Conservation (phyloP, 2,329 filamentous ascomycete genomes). For the Huntiella moniliformis region DNA sequence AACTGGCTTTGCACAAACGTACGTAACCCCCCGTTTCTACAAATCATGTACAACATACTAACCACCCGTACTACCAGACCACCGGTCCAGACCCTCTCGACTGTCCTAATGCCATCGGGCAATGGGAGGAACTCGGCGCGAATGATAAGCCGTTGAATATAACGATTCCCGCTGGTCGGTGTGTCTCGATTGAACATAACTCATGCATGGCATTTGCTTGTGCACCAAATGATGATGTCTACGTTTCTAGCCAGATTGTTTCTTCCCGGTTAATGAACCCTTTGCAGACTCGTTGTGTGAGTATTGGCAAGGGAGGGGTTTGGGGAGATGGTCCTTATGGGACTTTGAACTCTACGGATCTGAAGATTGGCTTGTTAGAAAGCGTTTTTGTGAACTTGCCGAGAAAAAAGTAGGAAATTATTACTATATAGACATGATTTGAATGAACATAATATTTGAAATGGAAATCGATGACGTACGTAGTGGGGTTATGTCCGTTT, state of each 20-base stretch:
- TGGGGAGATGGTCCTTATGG: conserved; percentile 3
- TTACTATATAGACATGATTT: not conserved
- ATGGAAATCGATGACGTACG: too few relatives aligned
- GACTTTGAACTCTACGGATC: not conserved
- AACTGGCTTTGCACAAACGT: conserved; percentile 11
- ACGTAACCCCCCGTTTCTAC: not conserved
- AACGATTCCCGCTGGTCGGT: conserved; percentile 5
- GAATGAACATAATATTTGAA: too few relatives aligned
- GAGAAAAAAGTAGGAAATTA: not conserved
- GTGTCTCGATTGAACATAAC: conserved; percentile 6
- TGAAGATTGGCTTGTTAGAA: conserved; percentile 8
- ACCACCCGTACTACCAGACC: not conserved
- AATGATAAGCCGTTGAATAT: not conserved
- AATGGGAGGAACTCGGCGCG: conserved; percentile 4
- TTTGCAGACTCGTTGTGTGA: conserved; percentile 6
- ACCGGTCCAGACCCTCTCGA: conserved; percentile 9
- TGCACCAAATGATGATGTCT: conserved; percentile 7
- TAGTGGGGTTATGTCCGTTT: not conserved
- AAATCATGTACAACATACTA: not conserved
- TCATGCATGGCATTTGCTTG: conserved; percentile 11
- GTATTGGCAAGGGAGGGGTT: conserved; percentile 5
- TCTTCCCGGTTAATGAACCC: conserved; percentile 10
- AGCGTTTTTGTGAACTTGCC: conserved; percentile 5
- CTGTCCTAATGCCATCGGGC: conserved; percentile 8
- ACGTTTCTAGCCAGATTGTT: conserved; percentile 5